Base-by-base conservation (phyloP, 768 basidiomycete genomes). In the Phlegmacium glaucopus region DNA sequence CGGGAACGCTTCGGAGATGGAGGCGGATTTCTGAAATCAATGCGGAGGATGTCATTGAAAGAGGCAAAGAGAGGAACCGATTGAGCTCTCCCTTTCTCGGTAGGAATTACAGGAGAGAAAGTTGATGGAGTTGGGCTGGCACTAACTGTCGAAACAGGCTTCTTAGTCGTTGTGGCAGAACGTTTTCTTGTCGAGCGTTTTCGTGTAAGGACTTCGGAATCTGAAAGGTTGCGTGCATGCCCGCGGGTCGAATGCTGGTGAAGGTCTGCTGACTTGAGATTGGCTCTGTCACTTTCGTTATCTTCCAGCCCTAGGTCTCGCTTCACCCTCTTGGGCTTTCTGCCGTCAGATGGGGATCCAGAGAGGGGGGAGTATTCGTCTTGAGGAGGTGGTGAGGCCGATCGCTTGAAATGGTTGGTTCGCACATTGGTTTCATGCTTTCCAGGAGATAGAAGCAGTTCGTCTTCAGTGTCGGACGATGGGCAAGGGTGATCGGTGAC, bases 1-100 rank as follows among this genome's bases (percentile, higher is more conserved):
- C 60, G 64, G 8, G 70, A 63, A 30, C 68, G 68, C 42, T 65
- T 67, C 4, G 74, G 74, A 26, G 74, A 74, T 4, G 61, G 51
- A 9, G 72, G 72, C 8, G 67, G 70, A 42, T 74, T 72, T 44
- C 65, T 65, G 43, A 77, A 65, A 58, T 78, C 75, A 35, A 77
- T 65, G 27, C 64, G 70, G 15, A 67, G 62, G 11, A 67, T 46
- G 12, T 63, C 50, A 9, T 53, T 48, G 25, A 57, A 57, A 9
- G 64, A 49, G 28, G 67, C 59, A 43, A 75, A 74, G 28, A 75
- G 47, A 12, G 76, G 76, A 3, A 78, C 74, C 28, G 76, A 77
- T 39, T 66, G 71, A 4, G 77, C 75, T 48, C 77, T 68, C 39
- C 58, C 60, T 51, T 65, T 70, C 29, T 55, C 48, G 9, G 63